Evolutionary conservation across 352 stramenopile species (phyloP).

Genomic region (Thraustochytrium sp.): DNA sequence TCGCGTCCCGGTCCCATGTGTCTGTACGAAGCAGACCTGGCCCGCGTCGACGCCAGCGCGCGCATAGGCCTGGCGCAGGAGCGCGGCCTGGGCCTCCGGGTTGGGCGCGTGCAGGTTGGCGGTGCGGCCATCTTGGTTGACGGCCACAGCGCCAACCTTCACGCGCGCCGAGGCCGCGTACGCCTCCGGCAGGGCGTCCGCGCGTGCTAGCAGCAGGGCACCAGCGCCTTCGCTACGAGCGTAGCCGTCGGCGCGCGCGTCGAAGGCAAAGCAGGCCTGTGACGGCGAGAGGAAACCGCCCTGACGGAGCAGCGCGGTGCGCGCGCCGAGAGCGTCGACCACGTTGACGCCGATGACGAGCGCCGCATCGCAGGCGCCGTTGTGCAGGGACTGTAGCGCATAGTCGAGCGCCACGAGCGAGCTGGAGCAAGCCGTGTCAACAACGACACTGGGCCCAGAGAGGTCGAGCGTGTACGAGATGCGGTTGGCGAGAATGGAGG

Average conservation of each 20-base stretch:
- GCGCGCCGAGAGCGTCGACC: background rate
- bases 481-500: slow-evolving; percentile 19
- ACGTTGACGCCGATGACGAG: slow-evolving; percentile 42
- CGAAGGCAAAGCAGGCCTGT: slow-evolving; percentile 50
- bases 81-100: slow-evolving; percentile 47
- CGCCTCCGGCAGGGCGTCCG: background rate
- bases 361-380: slow-evolving; percentile 24
- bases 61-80: slow-evolving; percentile 47
- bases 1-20: slow-evolving; percentile 55
- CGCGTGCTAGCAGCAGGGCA: slow-evolving; percentile 48
- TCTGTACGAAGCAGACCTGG: slow-evolving; percentile 54
- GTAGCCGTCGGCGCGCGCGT: slow-evolving; percentile 52
- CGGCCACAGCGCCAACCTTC: background rate
- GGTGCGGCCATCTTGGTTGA: slow-evolving; percentile 54
- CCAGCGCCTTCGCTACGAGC: slow-evolving; percentile 54
- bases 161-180: background rate
- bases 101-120: slow-evolving; percentile 56
- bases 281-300: background rate
- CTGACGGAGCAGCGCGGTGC: background rate
- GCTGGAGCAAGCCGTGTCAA: slow-evolving; percentile 47
- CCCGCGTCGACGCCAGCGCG: background rate
- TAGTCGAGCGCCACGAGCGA: slow-evolving; percentile 45
- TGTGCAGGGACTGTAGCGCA: background rate
- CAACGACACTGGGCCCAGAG: slow-evolving; percentile 29
- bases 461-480: slow-evolving; percentile 47